These are phyloP conservation scores for Diaporthe vexans DNA, from an alignment of 2,329 filamentous ascomycete species.

Conservation along the genomic window DNA sequence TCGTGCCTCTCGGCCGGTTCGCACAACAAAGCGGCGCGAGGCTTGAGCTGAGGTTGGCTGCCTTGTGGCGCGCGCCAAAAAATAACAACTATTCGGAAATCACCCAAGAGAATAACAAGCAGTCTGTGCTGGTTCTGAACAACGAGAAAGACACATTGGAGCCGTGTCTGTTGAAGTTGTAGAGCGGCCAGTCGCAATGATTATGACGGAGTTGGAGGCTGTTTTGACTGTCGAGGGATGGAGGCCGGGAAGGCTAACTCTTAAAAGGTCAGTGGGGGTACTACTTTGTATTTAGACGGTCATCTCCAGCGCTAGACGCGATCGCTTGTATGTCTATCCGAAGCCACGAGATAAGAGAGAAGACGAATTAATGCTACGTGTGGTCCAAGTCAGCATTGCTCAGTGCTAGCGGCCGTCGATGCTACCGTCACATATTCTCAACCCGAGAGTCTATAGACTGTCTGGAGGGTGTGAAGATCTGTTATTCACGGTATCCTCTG, in stretches of 20 bases:
- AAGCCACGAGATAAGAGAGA: slow-evolving; percentile 28
- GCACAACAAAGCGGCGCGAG: not conserved
- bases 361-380: slow-evolving; percentile 14
- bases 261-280: not conserved
- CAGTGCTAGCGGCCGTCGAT: not conserved
- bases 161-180: not conserved
- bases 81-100: not conserved
- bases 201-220: not conserved
- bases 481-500: not conserved
- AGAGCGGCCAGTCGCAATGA: not conserved
- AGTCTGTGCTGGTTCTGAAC: not conserved
- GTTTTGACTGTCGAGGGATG: not conserved
- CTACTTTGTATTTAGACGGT: slow-evolving; percentile 20
- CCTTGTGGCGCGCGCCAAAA: not conserved
- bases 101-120: not conserved
- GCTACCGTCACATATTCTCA: slow-evolving; percentile 1
- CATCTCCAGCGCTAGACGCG: slow-evolving; percentile 16
- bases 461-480: not conserved
- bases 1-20: not conserved
- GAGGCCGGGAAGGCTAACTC: not conserved
- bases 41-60: not conserved
- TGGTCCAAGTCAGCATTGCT: slow-evolving; percentile 19
- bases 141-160: not conserved
- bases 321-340: slow-evolving; percentile 19
- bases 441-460: not conserved